Conservation (phyloP, 2,329 filamentous ascomycete genomes). For the Amylocarpus encephaloides region DNA sequence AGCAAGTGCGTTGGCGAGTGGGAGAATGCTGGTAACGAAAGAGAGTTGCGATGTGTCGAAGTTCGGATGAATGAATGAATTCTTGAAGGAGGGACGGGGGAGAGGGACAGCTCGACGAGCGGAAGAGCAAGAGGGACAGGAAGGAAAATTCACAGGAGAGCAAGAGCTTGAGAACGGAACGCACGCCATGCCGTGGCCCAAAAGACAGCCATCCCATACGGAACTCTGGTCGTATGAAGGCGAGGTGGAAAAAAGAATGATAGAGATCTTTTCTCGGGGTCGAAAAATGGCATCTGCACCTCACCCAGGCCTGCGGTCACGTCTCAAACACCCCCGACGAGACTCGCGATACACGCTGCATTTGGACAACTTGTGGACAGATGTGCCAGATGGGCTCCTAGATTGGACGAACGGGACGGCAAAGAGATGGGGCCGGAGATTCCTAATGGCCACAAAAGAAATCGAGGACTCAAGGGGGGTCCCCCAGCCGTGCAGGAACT, state of each 20-base stretch:
- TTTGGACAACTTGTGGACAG: neutral
- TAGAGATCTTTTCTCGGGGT: neutral
- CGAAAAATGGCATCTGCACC: neutral
- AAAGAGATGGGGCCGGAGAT: no score
- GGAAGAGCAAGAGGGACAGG: neutral
- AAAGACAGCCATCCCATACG: no score
- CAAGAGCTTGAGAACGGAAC: neutral
- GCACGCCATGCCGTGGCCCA: neutral
- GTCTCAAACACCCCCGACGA: neutral
- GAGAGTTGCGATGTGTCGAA: no score
- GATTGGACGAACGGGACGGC: no score
- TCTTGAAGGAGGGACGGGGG: neutral
- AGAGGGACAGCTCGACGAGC: neutral
- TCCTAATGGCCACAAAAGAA: no score
- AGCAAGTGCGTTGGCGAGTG: neutral
- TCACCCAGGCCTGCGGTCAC: slow-evolving; percentile 2
- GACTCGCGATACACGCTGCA: neutral
- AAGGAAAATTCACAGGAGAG: neutral
- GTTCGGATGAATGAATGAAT: neutral
- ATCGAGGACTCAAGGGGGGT: no score
- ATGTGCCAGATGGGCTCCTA: neutral
- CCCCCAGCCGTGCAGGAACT: no score
- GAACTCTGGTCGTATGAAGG: no score
- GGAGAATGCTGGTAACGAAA: neutral
- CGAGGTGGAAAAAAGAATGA: no score